Conservation (phyloP, 2,329 filamentous ascomycete species). For the Calycina herbarum region DNA sequence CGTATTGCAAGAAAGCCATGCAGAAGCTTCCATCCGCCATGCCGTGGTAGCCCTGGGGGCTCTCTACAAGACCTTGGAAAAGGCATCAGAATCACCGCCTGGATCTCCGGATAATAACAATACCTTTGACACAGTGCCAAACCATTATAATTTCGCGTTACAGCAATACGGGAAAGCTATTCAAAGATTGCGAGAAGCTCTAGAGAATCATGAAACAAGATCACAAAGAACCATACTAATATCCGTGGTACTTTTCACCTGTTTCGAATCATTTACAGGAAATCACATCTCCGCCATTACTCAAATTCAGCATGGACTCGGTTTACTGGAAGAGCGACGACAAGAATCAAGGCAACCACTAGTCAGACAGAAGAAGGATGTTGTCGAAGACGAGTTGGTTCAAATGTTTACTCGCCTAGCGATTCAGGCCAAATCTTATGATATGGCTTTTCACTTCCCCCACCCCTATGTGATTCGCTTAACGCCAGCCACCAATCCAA, state of each 20-base stretch:
- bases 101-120: conserved; percentile 30
- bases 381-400: conserved; percentile 52
- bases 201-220: conserved; percentile 43
- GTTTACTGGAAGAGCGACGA: conserved; percentile 54
- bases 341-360: conserved; percentile 43
- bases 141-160: conserved; percentile 61
- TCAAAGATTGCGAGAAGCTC: conserved; percentile 49
- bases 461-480: conserved; percentile 60
- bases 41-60: conserved; percentile 66
- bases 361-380: conserved; percentile 25
- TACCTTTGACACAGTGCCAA: conserved; percentile 43
- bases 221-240: conserved; percentile 59
- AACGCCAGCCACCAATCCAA: conserved; percentile 38
- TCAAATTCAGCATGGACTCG: conserved; percentile 60
- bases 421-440: conserved; percentile 67
- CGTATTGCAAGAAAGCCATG: conserved; percentile 63
- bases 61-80: conserved; percentile 66
- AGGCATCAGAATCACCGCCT: conserved; percentile 51
- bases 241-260: conserved; percentile 64
- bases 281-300: conserved; percentile 61
- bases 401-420: conserved; percentile 64
- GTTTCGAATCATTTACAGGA: conserved; percentile 67
- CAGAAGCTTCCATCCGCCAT: conserved; percentile 61
- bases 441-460: conserved; percentile 68
- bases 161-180: conserved; percentile 59